Base-by-base conservation (phyloP, 1,284 basidiomycete genomes). In the Peniophora sp. region DNA sequence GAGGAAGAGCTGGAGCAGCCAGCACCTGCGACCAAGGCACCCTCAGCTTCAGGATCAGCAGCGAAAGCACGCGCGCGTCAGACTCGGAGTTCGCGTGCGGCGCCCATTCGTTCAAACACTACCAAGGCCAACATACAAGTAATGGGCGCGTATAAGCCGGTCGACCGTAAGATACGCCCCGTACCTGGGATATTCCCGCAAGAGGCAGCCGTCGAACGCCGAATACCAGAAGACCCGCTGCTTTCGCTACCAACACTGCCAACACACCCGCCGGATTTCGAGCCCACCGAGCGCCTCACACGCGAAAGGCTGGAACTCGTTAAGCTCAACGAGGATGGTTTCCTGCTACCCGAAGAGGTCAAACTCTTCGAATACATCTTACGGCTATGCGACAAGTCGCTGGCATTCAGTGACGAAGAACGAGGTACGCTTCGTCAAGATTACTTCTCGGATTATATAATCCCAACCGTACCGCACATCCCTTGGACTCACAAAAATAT, bases 401-500 rank as follows among this genome's bases (percentile, higher is more conserved):
- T 69, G 27, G 63, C 68, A 8, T 71, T 64, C 68, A 50, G 60
- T 8, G 63, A 71, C 36, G 24, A 45, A 0, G 64, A 72, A 48
- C 49, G 60, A 18, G 69, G 71, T 0, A 45, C 50, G 0, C 70
- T 73, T 47, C 51, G 54, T 0, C 50, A 59, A 6, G 66, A 70
- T 9, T 71, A 62, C 57, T 71, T 72, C 50, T 57, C 58, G 0
- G 65, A 67, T 0, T 56, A 69, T 12, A 48, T 60, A 5, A 66
- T 72, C 20, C 65, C 68, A 0, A 57, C 61, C 1, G 52, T 72
- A 1, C 53, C 53, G 2, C 70, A 72, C 47, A 61, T 48, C 0
- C 69, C 68, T 0, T 72, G 70, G 68, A 59, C 64, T 0, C 45
- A 61, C 11, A 55, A 55, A 10, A 69, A 73, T 48, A 70, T 69